A percentile compares a stretch with the other conserved stretches of the same genome.
Conservation (phyloP, 768 basidiomycete species). For the Flagelloscypha sp. region DNA sequence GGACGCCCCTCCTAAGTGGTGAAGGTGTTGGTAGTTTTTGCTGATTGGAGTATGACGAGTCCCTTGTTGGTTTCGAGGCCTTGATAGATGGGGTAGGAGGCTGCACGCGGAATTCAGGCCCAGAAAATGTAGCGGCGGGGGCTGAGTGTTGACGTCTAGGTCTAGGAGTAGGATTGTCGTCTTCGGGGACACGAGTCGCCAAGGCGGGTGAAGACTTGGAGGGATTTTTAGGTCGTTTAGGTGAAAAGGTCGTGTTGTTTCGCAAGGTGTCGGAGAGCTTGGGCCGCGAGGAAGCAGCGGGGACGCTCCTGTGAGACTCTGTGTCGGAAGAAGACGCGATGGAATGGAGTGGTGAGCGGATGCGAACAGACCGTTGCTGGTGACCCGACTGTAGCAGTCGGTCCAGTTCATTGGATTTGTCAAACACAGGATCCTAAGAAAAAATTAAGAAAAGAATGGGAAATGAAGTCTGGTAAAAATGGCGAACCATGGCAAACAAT, state of each 20-base stretch:
- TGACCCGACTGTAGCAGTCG: conserved; percentile 50
- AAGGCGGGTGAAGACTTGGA: conserved; percentile 12
- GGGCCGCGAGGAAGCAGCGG: conserved; percentile 40
- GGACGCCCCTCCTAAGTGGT: conserved; percentile 15
- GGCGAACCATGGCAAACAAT: conserved; percentile 59
- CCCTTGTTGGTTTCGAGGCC: conserved; percentile 48
- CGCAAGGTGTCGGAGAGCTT: conserved; percentile 66
- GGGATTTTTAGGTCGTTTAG: conserved; percentile 58
- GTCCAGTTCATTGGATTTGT: conserved; percentile 56
- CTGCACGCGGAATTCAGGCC: conserved; percentile 43
- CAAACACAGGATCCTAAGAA: conserved; percentile 36
- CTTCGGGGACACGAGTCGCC: conserved; percentile 6
- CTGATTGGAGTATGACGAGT: too few species aligned
- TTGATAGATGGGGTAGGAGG: conserved; percentile 53
- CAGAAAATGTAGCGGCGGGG: conserved; percentile 11
- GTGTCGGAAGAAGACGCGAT: conserved; percentile 41
- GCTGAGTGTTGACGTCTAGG: conserved; percentile 8
- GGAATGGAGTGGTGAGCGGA: conserved; percentile 40
- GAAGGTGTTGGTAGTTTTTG: conserved; percentile 1
- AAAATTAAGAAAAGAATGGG: conserved; percentile 4
- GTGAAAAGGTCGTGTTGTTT: conserved; percentile 59
- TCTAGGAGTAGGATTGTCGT: conserved; percentile 16
- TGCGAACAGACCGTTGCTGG: conserved; percentile 29
- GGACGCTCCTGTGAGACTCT: conserved; percentile 36
- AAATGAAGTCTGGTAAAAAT: conserved; percentile 2